Conservation (phyloP, 106 monocot species). For the Acorus calamus region DNA sequence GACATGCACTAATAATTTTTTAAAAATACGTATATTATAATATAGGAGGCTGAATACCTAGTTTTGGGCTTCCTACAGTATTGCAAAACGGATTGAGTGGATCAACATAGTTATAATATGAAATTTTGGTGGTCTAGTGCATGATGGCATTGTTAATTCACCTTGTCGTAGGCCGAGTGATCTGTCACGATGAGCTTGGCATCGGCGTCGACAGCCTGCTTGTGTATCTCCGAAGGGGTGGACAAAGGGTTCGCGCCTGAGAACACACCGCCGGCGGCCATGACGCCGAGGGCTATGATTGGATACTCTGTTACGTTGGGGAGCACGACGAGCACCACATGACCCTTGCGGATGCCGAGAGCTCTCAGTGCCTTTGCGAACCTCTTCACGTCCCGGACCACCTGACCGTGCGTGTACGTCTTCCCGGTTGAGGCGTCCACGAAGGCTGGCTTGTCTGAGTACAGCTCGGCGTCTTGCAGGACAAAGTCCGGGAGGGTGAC, state of each 20-base stretch:
- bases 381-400: conserved; percentile 39
- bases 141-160: background rate
- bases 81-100: no score
- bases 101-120: no score
- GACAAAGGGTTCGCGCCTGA: conserved; percentile 77
- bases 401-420: conserved; percentile 55
- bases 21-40: no score
- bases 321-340: conserved; percentile 72
- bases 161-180: conserved; percentile 44
- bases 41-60: background rate
- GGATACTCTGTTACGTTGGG: conserved; percentile 81
- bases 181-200: conserved; percentile 63
- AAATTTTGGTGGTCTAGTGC: no score
- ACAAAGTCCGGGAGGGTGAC: conserved; percentile 83
- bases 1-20: no score
- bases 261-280: conserved; percentile 85
- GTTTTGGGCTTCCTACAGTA: no score
- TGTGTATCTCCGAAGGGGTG: conserved; percentile 38
- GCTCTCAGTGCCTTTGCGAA: conserved; percentile 60
- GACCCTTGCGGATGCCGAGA: conserved; percentile 60
- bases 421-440: conserved; percentile 52
- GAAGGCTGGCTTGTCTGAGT: conserved; percentile 66
- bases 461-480: conserved; percentile 40
- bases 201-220: conserved; percentile 67
- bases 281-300: conserved; percentile 64